Conservation (phyloP, 441 rosid species). For the Omphalea diandra region DNA sequence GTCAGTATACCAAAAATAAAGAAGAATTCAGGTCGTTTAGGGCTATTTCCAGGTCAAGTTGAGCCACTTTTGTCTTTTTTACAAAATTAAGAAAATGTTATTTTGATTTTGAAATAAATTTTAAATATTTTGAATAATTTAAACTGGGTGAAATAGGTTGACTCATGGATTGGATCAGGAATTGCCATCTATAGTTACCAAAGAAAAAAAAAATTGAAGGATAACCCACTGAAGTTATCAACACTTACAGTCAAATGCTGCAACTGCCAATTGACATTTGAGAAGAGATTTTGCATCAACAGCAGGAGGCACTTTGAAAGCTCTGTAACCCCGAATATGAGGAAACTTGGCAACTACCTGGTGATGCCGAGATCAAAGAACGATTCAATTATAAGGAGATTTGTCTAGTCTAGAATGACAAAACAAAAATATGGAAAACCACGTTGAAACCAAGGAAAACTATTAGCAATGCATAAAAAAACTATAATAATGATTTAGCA, state of each 20-base stretch:
- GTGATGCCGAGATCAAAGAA: too few species aligned
- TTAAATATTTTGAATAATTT: too few species aligned
- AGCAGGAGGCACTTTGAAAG: constrained; percentile 60
- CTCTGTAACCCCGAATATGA: constrained; percentile 61
- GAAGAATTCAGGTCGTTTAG: too few species aligned
- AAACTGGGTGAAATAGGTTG: too few species aligned
- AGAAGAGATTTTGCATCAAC: constrained; percentile 57
- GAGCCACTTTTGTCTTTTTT: too few species aligned
- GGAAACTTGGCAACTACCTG: constrained; percentile 87
- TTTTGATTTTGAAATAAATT: too few species aligned
- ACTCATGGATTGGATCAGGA: too few species aligned
- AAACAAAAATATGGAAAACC: background rate
- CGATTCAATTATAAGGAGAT: constrained; percentile 10
- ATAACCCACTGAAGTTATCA: background rate
- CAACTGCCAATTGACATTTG: constrained; percentile 81
- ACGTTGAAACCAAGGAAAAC: background rate
- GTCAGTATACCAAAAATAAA: too few species aligned
- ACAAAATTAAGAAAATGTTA: too few species aligned
- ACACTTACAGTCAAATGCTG: constrained; percentile 54
- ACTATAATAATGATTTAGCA: background rate
- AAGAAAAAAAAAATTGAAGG: constrained; percentile 2
- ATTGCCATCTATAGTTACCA: too few species aligned
- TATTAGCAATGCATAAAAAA: background rate
- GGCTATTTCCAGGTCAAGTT: too few species aligned
- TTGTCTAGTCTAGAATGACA: background rate